Evolutionary conservation across 495 filamentous ascomycete species (phyloP), one percentile per base, ranked within the genome.

Genomic region (Opeltia flavorubescens): DNA sequence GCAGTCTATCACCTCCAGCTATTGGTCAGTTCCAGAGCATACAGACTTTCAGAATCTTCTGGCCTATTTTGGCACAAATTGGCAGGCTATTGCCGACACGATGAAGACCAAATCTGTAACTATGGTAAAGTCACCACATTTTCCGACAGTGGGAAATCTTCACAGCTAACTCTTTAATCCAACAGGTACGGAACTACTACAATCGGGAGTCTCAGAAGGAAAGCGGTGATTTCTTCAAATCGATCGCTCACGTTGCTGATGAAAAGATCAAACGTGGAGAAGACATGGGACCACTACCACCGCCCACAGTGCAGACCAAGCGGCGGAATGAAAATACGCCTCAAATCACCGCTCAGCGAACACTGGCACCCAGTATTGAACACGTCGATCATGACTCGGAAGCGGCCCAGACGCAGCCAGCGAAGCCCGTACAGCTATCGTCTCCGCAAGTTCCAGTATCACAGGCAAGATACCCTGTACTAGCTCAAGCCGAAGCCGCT

Each of bases 1-100:
- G 52, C 57, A 52, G 55, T 62, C 25, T 66, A 74, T 31, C 68
- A 69, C n/a, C 66, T 94, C 86, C 1, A 95, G 91, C 59, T 98
- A 98, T 62, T 98, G 91, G 91, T 95, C 89, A 51, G 91, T 96
- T 23, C 81, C 84, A 2, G 91, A 98, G 60, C 75, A 82, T 26
- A 78, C 68, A 20, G 86, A 95, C 58, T 96, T 98, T 57, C 78
- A 79, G 1, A 71, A 69, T 23, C 64, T 89, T 43, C 67, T 96
- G 35, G 76, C 68, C 39, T 76, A 89, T 47, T 96, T 85, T 69
- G 91, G 91, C 42, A 87, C 84, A 3, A 84, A 96, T 62, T 98
- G 86, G 71, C 69, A 70, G 46, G 74, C 76, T 5, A 95, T 98
- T 59, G 86, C 91, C 12, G 69, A 71, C 31, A 77, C 83, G 35